Evolutionary conservation across 2,329 filamentous ascomycete genomes (phyloP).

Genomic region (Aspergillus piperis): DNA sequence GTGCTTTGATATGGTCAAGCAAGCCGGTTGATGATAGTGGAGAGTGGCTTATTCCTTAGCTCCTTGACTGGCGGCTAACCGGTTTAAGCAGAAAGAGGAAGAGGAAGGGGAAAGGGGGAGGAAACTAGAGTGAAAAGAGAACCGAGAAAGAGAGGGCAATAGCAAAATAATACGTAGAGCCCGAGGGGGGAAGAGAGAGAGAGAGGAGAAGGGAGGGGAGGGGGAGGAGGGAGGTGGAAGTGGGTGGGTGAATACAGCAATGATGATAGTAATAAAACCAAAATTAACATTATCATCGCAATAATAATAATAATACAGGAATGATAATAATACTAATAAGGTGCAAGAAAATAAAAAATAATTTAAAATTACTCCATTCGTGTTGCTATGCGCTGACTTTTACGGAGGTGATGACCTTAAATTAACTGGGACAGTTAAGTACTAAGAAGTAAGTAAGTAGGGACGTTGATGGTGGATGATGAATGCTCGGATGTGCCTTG

Average conservation of each 20-base stretch:
- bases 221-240: neutral
- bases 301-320: neutral
- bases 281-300: neutral
- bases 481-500: neutral
- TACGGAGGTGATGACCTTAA: neutral
- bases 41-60: conserved; percentile 11
- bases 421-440: neutral
- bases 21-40: conserved; percentile 6
- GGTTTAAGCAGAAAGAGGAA: conserved; percentile 9
- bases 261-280: neutral
- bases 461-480: neutral
- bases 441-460: neutral
- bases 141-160: too few species aligned
- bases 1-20: neutral
- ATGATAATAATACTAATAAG: neutral
- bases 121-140: neutral
- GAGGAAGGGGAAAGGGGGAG: conserved; percentile 3
- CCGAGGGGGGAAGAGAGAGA: neutral
- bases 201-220: neutral
- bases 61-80: conserved; percentile 15
- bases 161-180: neutral
- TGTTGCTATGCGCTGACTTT: neutral
- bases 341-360: neutral
- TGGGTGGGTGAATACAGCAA: neutral
- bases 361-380: conserved; percentile 5